Base-by-base conservation (phyloP, 805 yeast genomes). In the Kodamaea restingae region DNA sequence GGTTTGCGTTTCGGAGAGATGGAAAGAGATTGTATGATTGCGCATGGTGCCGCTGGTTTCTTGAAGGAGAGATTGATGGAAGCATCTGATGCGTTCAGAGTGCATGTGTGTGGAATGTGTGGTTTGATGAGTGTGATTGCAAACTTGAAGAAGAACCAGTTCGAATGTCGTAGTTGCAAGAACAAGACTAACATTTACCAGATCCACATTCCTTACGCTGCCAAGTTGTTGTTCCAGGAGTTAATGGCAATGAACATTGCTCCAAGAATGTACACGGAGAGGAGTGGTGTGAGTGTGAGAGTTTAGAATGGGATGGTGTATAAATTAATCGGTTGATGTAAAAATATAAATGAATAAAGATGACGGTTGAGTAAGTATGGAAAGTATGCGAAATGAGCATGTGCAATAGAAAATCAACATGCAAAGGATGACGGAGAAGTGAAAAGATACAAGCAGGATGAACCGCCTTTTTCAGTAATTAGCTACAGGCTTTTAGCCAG, bases 21-120 rank as follows among this genome's bases (percentile, higher is more conserved):
- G 99, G 99, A 93, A 70, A 87, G 99, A 73, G 99, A 93, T 76
- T 93, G 99, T 84, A 91, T 93, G 97, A 93, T 93, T 74, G 98
- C 99, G 2, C 98, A 93, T 61, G 99, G 99, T 63, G 98, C 97
- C 10, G 97, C 98, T 3, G 95, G 97, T 6, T 91, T 93, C 73
- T 77, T 93, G 71, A 88, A 91, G 66, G 99, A 93, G 70, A 78
- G 99, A 63, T 73, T 93, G 63, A 91, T 93, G 97, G 98, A 93
- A 66, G 96, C 97, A 9, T 91, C 98, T 0, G 99, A 93, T 71
- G 97, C 98, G 2, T 93, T 93, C 75, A 78, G 98, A 66, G 98
- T 93, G 31, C 98, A 93, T 61, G 83, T 93, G 21, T 93, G 99
- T 73, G 98, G 98, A 58, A 80, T 91, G 55, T 93, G 99, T 75